Evolutionary conservation across 2,329 filamentous ascomycete genomes (phyloP), one percentile per base, ranked within the genome.

Genomic region (Didymosphaeria variabile): DNA sequence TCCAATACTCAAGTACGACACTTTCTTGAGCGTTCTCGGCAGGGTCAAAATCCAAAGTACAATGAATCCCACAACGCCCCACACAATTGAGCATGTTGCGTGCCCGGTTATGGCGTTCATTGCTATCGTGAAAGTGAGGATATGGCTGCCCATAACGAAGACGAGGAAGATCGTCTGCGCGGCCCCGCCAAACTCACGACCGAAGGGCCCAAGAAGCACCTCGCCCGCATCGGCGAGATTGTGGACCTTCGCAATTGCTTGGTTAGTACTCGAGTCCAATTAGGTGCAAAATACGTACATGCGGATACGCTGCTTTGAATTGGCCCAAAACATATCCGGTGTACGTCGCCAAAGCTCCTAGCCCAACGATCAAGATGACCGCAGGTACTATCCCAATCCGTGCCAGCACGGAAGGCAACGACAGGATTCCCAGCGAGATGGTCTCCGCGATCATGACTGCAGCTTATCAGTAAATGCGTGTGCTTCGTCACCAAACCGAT

Each of bases 121-220:
- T 67, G 88, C 88, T 67, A 91, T 89, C 38, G 84, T 86, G 67
- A 90, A 90, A 0, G 89, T 90, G 65, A 91, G 79, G 60, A 90
- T 83, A 77, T 92, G 90, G n/a, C 88, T 89, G 45, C 86, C 87
- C 76, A 89, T 87, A 68, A 89, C 84, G 77, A 91, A 90, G 61
- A 89, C 79, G 45, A 91, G 81, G 77, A 90, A 87, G 29, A 91
- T 78, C 15, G 84, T 80, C 68, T 90, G 88, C 67, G 86, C 87
- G 67, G 80, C 79, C 23, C 88, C 88, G 21, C 90, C 79, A 26
- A 92, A 65, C 72, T 90, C 87, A 61, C 88, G 85, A 1, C 88
- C 88, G 46, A 85, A 79, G 19, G 77, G 79, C 19, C 90, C 90
- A 61, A 82, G 81, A 57, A 91, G 78, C 54, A 91, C 80, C 49